Percentiles rank a stretch among this genome's conserved stretches.
Evolutionary conservation across 1,139 yeast species (phyloP).

Genomic region (Blastobotrys persicus): DNA sequence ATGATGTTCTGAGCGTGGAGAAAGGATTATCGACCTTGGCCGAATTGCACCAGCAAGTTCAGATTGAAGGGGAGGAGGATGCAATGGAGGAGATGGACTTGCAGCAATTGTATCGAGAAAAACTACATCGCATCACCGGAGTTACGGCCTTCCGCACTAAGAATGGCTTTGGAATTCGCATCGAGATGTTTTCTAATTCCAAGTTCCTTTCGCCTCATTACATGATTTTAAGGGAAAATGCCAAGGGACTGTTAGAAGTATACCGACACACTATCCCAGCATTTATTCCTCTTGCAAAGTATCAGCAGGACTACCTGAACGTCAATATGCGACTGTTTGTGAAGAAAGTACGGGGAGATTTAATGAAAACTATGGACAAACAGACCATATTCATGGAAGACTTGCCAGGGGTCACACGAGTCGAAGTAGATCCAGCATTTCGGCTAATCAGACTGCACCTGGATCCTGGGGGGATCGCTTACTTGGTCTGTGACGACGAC

Average conservation of each 20-base stretch:
- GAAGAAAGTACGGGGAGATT: constrained; percentile 18
- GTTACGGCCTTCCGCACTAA: constrained; percentile 27
- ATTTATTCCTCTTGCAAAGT: constrained; percentile 23
- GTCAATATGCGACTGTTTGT: constrained; percentile 21
- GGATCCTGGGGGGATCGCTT: constrained; percentile 12
- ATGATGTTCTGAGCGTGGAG: constrained; percentile 7
- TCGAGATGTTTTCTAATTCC: constrained; percentile 22
- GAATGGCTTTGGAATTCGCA: constrained; percentile 28
- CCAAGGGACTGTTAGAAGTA: constrained; percentile 19
- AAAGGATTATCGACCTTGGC: background rate
- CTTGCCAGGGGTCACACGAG: constrained; percentile 16
- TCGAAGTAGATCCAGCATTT: constrained; percentile 23
- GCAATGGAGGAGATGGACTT: constrained; percentile 1
- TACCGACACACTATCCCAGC: constrained; percentile 29
- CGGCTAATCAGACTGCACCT: constrained; percentile 22
- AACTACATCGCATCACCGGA: constrained; percentile 28
- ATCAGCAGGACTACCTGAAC: constrained; percentile 21
- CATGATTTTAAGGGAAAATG: constrained; percentile 21
- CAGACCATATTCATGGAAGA: constrained; percentile 13
- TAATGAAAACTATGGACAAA: constrained; percentile 8
- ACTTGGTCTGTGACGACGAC: constrained; percentile 19
- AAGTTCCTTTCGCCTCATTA: constrained; percentile 27
- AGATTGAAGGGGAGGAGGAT: background rate
- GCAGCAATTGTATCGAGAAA: constrained; percentile 22
- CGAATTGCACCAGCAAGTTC: constrained; percentile 1